Evolutionary conservation across 352 stramenopile species (phyloP).

Genomic region (Pythium vanterpoolii): DNA sequence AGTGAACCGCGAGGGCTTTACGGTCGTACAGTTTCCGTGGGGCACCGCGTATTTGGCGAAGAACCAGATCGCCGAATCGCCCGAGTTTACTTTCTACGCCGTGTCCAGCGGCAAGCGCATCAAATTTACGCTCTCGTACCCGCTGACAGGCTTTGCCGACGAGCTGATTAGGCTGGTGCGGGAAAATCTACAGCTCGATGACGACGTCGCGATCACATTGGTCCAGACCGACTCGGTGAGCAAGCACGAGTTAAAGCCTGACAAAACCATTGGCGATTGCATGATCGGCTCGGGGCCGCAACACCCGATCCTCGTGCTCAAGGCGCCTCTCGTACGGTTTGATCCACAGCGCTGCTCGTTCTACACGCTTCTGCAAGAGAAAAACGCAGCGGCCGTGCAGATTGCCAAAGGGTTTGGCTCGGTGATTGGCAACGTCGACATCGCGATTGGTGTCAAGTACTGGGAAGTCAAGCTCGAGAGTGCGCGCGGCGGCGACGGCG

Average conservation of each 20-base stretch:
- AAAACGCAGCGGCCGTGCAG: conserved; percentile 46
- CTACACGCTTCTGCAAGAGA: conserved; percentile 53
- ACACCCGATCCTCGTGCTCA: conserved; percentile 71
- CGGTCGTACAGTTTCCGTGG: conserved; percentile 72
- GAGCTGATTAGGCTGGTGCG: conserved; percentile 66
- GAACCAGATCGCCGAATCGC: conserved; percentile 49
- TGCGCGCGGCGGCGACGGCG: conserved; percentile 49
- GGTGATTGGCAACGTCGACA: conserved; percentile 52
- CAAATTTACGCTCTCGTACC: conserved; percentile 67
- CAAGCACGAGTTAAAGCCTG: conserved; percentile 63
- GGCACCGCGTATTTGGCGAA: conserved; percentile 64
- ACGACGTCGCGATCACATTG: conserved; percentile 53
- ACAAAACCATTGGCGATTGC: conserved; percentile 56
- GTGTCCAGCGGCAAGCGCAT: conserved; percentile 52
- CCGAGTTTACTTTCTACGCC: conserved; percentile 80
- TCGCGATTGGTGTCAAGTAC: conserved; percentile 74
- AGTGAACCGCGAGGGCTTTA: conserved; percentile 35
- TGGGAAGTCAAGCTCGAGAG: conserved; percentile 71
- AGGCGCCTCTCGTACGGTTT: conserved; percentile 62
- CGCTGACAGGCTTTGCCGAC: conserved; percentile 41
- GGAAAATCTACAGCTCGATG: conserved; percentile 38
- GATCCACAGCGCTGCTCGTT: conserved; percentile 60
- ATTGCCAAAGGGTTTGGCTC: conserved; percentile 61
- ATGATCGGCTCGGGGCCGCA: conserved; percentile 56
- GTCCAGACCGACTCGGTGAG: conserved; percentile 75